Percentiles rank a stretch among this genome's conserved stretches.
phyloP scores from a whole-genome alignment of 345 rosid species.

The Rubroshorea leprosula region DNA sequence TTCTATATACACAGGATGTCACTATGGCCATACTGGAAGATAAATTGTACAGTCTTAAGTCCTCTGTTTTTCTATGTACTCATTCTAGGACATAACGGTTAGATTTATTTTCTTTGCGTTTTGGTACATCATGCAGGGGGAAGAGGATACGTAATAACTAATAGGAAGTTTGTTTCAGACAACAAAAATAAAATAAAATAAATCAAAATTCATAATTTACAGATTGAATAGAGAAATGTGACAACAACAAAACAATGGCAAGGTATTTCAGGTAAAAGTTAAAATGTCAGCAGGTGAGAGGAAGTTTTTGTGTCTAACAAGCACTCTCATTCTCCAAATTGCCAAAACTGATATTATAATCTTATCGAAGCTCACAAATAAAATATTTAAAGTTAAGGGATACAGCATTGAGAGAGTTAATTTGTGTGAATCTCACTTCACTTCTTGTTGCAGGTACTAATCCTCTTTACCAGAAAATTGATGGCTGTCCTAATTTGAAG shows the following conservation, averaged over 20 bases:
- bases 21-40: background rate
- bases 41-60: background rate
- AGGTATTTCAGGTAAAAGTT: background rate
- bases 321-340: no score
- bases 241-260: no score
- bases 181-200: no score
- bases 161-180: no score
- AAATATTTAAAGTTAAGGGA: no score
- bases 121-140: background rate
- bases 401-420: no score
- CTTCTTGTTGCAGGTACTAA: constrained; percentile 1
- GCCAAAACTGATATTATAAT: no score
- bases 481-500: background rate
- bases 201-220: background rate
- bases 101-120: background rate
- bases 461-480: constrained; percentile 6
- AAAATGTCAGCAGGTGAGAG: no score
- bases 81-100: background rate
- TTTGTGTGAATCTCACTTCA: background rate
- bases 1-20: background rate
- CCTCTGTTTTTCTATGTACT: background rate
- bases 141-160: background rate
- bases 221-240: background rate
- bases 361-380: no score
- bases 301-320: no score